Evolutionary conservation across 1,284 basidiomycete species (phyloP), one percentile per base, ranked within the genome.

Genomic region (Hymenochaete sp.): DNA sequence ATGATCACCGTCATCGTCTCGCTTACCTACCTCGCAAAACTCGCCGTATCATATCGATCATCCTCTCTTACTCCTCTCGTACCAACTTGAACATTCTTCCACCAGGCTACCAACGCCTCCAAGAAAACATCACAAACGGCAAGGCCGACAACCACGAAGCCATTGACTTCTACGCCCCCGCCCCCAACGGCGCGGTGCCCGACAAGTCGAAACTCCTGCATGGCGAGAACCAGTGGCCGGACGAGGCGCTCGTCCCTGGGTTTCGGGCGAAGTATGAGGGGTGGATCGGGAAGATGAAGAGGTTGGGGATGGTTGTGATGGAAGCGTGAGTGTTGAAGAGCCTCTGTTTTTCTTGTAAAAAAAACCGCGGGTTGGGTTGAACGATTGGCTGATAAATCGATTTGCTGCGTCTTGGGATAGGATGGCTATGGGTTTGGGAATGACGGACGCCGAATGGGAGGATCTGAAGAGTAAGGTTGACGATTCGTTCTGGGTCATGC

Each of bases 401-500:
- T 38, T 25, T 6, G 13, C 32, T 31, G 9, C 28, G 28, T 31
- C 28, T 9, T 31, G 5, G n/a, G 18, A 28, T 22, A 90, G 83
- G 9, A 91, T 92, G 82, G 77, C 84, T 1, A 66, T 71, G 50
- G 90, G 89, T 2, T 64, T 93, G 5, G 82, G 82, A 4, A 75
- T 89, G 77, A 71, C 70, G 3, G 50, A 60, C 0, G 72, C 75
- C 2, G 89, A 93, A 59, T 87, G 84, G 82, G 49, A 66, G 19
- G 71, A 73, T 0, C 65, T 92, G 42, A 72, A 72, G 21, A 58
- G 61, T 18, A 72, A 82, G 57, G 79, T 91, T 0, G 76, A 88
- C 52, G 76, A 91, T 54, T 81, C 78, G 51, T 93, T 93, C 57
- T 93, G 90, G 90, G 76, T 81, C 5, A 82, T 91, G 83, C 73